Conservation (phyloP, 371 early-diverging fungal species). For the Modicella reniformis region DNA sequence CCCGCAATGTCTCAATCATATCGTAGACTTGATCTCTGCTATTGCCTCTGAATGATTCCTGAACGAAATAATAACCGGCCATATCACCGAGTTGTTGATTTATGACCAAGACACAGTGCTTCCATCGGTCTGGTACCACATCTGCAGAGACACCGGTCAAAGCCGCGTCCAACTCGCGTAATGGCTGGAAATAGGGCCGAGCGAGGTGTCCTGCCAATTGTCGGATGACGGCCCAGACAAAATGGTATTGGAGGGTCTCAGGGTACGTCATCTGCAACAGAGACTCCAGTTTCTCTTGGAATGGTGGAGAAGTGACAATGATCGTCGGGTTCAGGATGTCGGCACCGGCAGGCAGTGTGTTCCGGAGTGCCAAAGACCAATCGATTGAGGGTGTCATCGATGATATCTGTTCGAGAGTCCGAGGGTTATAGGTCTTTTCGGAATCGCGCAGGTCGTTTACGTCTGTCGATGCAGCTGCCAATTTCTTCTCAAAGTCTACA, state of each 20-base stretch:
- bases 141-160: slow-evolving; percentile 58
- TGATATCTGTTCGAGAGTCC: slow-evolving; percentile 51
- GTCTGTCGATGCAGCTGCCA: slow-evolving; percentile 55
- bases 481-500: slow-evolving; percentile 60
- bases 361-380: slow-evolving; percentile 56
- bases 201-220: slow-evolving; percentile 46
- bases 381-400: slow-evolving; percentile 56
- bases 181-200: slow-evolving; percentile 47
- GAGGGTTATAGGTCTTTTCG: slow-evolving; percentile 61
- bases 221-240: slow-evolving; percentile 59
- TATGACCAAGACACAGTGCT: slow-evolving; percentile 57
- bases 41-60: slow-evolving; percentile 55
- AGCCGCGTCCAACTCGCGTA: slow-evolving; percentile 51
- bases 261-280: slow-evolving; percentile 48
- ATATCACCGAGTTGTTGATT: slow-evolving; percentile 60
- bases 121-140: slow-evolving; percentile 56
- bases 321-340: slow-evolving; percentile 44
- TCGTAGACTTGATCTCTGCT: slow-evolving; percentile 52
- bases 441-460: slow-evolving; percentile 63
- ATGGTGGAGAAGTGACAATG: slow-evolving; percentile 58
- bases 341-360: slow-evolving; percentile 41
- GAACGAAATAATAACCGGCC: slow-evolving; percentile 65
- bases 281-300: slow-evolving; percentile 51
- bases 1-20: slow-evolving; percentile 57
- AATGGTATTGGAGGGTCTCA: slow-evolving; percentile 55